Evolutionary conservation across 2,329 filamentous ascomycete genomes (phyloP).

Genomic region (Coniochaeta pulveracea): DNA sequence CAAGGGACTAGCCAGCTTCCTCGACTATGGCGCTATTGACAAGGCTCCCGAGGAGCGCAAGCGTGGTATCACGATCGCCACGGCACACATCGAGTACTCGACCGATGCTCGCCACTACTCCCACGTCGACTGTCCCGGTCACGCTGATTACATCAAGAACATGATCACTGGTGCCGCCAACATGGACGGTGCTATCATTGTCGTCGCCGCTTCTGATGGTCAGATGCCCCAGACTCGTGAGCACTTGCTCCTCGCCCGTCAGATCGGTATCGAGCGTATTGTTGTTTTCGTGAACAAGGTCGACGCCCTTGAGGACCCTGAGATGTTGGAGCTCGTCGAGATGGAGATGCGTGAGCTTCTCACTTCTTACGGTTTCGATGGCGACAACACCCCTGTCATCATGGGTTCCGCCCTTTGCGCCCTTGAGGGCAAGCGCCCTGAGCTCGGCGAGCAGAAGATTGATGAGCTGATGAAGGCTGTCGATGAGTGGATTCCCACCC

Average conservation of each 20-base stretch:
- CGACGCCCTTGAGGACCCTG: slow-evolving; percentile 90
- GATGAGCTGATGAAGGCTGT: slow-evolving; percentile 85
- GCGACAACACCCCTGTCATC: slow-evolving; percentile 93
- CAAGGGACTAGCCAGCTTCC: slow-evolving; percentile 87
- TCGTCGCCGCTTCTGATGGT: slow-evolving; percentile 94
- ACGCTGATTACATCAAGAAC: slow-evolving; percentile 99
- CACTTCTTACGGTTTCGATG: slow-evolving; percentile 87
- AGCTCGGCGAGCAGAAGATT: slow-evolving; percentile 81
- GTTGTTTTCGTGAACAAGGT: slow-evolving; percentile 99
- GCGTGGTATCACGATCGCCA: slow-evolving; percentile 99
- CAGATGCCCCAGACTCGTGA: slow-evolving; percentile 99
- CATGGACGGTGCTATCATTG: slow-evolving; percentile 99
- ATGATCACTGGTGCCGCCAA: slow-evolving; percentile 99
- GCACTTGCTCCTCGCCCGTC: slow-evolving; percentile 92
- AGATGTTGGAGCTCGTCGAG: slow-evolving; percentile 99
- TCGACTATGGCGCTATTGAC: slow-evolving; percentile 96
- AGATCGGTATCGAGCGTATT: slow-evolving; percentile 96
- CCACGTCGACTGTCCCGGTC: slow-evolving; percentile 98
- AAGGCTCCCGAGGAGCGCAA: slow-evolving; percentile 99
- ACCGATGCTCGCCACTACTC: slow-evolving; percentile 94
- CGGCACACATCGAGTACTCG: slow-evolving; percentile 95
- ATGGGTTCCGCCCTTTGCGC: slow-evolving; percentile 95
- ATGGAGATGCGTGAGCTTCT: slow-evolving; percentile 99
- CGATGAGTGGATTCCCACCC: slow-evolving; percentile 93
- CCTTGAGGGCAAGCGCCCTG: slow-evolving; percentile 72